A percentile compares a stretch with the other conserved stretches of the same genome.
Conservation (phyloP, 2,329 filamentous ascomycete genomes). For the Verticillium isaacii region DNA sequence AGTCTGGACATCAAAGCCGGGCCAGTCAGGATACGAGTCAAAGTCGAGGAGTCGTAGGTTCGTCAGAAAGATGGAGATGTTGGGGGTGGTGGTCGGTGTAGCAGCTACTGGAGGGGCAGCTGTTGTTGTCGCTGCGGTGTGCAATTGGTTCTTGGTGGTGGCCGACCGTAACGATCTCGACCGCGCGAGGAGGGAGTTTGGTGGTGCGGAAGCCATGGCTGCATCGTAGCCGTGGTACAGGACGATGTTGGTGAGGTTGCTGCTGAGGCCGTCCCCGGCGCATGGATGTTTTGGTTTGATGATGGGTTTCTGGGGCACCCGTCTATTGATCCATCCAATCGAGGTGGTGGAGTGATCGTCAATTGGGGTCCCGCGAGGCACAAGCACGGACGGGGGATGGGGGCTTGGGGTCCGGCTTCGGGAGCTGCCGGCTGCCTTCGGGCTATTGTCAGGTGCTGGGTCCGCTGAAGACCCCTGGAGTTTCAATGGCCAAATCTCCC, state of each 20-base stretch:
- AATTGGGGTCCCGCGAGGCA: background rate
- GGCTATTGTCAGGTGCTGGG: background rate
- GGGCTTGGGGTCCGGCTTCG: background rate
- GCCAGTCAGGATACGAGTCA: slow-evolving; percentile 74
- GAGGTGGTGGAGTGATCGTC: background rate
- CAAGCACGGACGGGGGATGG: background rate
- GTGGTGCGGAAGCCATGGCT: slow-evolving; percentile 23
- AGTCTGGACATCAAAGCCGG: slow-evolving; percentile 63
- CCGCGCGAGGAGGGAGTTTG: slow-evolving; percentile 23
- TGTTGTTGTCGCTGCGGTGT: slow-evolving; percentile 4
- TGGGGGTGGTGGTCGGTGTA: slow-evolving; percentile 34
- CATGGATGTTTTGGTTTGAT: background rate
- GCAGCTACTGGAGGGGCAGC: slow-evolving; percentile 12
- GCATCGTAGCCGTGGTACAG: slow-evolving; percentile 16
- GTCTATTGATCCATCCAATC: background rate
- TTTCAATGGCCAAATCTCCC: too few relatives aligned
- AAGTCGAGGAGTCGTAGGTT: slow-evolving; percentile 82
- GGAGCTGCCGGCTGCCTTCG: background rate
- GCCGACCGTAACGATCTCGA: slow-evolving; percentile 17
- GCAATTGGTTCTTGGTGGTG: slow-evolving; percentile 6
- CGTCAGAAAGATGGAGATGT: slow-evolving; percentile 67
- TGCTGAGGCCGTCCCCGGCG: background rate
- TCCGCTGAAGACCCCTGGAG: background rate
- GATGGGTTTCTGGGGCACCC: background rate
- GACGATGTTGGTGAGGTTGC: background rate